Evolutionary conservation across 805 yeast species (phyloP).

Genomic region (Vanderwaltozyma tropicalis): DNA sequence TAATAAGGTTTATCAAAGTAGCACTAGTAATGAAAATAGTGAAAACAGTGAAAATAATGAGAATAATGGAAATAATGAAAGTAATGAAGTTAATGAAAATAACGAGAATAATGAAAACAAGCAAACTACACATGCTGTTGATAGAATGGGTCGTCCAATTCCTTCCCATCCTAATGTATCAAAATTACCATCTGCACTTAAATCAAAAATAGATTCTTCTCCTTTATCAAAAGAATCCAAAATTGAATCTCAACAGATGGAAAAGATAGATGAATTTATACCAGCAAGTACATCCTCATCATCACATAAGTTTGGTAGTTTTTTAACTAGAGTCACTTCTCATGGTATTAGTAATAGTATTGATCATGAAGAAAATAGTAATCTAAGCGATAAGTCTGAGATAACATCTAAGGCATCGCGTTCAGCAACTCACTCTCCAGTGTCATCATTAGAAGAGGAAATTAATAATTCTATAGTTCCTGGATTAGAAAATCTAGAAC

Average conservation of each 20-base stretch:
- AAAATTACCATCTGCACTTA: conserved; percentile 40
- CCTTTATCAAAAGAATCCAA: background rate
- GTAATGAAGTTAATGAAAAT: background rate
- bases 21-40: background rate
- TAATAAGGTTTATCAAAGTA: conserved; percentile 4
- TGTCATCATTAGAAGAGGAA: background rate
- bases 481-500: conserved; percentile 33
- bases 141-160: conserved; percentile 35
- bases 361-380: background rate
- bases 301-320: conserved; percentile 25
- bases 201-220: conserved; percentile 3
- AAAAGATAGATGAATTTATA: conserved; percentile 5
- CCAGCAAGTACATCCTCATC: background rate
- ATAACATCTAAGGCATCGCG: background rate
- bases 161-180: conserved; percentile 44
- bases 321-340: conserved; percentile 25
- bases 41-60: background rate
- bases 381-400: conserved; percentile 10
- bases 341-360: conserved; percentile 1
- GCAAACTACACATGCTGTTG: background rate
- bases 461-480: conserved; percentile 24
- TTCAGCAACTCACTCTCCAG: too few species aligned
- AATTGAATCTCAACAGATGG: too few species aligned
- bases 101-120: background rate
- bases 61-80: background rate